Conservation (phyloP, 2,329 filamentous ascomycete species). For the Talaromyces sp. region DNA sequence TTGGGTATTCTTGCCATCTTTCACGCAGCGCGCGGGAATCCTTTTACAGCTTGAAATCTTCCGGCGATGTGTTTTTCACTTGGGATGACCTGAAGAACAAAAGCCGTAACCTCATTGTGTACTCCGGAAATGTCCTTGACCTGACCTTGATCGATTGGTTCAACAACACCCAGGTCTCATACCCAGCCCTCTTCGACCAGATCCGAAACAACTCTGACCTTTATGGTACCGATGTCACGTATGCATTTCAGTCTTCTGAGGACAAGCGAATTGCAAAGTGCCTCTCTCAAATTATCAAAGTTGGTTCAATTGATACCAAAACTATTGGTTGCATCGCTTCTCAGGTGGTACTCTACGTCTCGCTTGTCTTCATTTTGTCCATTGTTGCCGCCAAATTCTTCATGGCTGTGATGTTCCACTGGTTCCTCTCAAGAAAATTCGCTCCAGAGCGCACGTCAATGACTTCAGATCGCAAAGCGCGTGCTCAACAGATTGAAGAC, state of each 20-base stretch:
- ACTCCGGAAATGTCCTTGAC: slow-evolving; percentile 89
- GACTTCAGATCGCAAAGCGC: slow-evolving; percentile 71
- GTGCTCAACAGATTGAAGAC: slow-evolving; percentile 91
- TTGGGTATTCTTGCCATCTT: slow-evolving; percentile 87
- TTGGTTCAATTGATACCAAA: slow-evolving; percentile 91
- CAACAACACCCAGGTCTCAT: slow-evolving; percentile 70
- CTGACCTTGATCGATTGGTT: slow-evolving; percentile 87
- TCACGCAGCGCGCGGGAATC: slow-evolving; percentile 59
- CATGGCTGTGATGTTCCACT: slow-evolving; percentile 89
- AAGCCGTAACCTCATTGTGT: slow-evolving; percentile 86
- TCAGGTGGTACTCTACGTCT: slow-evolving; percentile 92
- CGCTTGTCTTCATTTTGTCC: slow-evolving; percentile 82
- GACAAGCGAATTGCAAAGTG: slow-evolving; percentile 84
- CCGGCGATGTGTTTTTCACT: slow-evolving; percentile 89
- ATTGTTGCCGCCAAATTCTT: slow-evolving; percentile 82
- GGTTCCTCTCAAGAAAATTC: slow-evolving; percentile 87
- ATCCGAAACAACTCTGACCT: slow-evolving; percentile 67
- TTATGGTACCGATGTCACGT: slow-evolving; percentile 81
- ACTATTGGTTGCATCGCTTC: slow-evolving; percentile 96
- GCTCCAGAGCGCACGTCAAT: slow-evolving; percentile 81
- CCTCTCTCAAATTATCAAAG: slow-evolving; percentile 88
- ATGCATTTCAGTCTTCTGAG: slow-evolving; percentile 69
- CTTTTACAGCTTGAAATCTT: slow-evolving; percentile 67
- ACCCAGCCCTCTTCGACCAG: slow-evolving; percentile 72
- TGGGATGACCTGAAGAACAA: slow-evolving; percentile 91